These are phyloP conservation scores for Mentha longifolia DNA, from an alignment of 257 asterid genomes.

Conservation along the genomic window DNA sequence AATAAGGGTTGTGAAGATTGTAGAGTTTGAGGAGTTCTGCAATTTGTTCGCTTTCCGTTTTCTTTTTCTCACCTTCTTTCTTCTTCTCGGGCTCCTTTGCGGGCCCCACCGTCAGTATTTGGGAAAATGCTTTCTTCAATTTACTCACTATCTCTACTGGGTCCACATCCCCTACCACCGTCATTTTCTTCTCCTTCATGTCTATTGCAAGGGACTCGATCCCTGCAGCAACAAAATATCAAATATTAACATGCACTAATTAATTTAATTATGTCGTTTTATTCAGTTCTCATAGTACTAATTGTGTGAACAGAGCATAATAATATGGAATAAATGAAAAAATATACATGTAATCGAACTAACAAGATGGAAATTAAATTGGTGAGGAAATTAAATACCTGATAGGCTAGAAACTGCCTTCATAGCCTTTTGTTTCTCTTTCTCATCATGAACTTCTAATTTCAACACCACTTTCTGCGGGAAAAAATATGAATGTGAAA, in stretches of 20 bases:
- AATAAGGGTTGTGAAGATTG: conserved; percentile 38
- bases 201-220: conserved; percentile 55
- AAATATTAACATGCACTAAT: not conserved
- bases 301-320: not conserved
- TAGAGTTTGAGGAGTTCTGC: conserved; percentile 38
- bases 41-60: conserved; percentile 35
- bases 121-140: conserved; percentile 49
- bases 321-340: not conserved
- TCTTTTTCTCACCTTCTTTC: conserved; percentile 31
- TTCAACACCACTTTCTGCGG: conserved; percentile 66
- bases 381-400: conserved; percentile 33
- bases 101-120: conserved; percentile 58
- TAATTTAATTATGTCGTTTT: too few relatives aligned
- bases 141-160: conserved; percentile 53
- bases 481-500: not conserved
- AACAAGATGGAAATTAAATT: too few relatives aligned
- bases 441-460: conserved; percentile 46
- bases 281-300: too few relatives aligned
- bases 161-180: conserved; percentile 58
- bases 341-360: too few relatives aligned
- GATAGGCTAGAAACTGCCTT: conserved; percentile 62
- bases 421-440: conserved; percentile 67
- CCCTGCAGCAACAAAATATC: not conserved
- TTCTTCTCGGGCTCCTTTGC: conserved; percentile 57
- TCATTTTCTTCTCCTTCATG: conserved; percentile 56